Evolutionary conservation across 2,329 filamentous ascomycete genomes (phyloP), one percentile per base, ranked within the genome.

Genomic region (Xylariaceae sp.): DNA sequence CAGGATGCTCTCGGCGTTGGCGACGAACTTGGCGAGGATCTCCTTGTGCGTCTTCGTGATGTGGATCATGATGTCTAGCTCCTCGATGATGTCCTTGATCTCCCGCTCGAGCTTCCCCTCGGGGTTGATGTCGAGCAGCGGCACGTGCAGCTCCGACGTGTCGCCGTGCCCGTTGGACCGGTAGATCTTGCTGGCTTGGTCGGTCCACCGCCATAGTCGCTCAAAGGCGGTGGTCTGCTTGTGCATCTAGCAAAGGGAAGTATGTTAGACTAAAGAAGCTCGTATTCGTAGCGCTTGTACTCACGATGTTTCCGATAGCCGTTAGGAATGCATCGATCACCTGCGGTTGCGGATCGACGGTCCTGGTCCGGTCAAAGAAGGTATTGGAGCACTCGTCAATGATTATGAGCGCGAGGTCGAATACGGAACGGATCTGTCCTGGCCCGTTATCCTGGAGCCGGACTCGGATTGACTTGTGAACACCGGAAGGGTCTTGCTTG

Each of bases 71-170:
- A 81, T 81, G 7, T 76, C 73, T 0, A 81, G 69, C 56, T 81
- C 78, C 14, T 80, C 78, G 1, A 76, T 62, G 20, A 81, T 78
- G 42, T 81, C 78, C 47, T 78, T 76, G 9, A 77, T 74, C 48
- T 81, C 78, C 0, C 69, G 65, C 29, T 78, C 73, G 0, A 81
- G 65, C 19, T 72, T 68, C 0, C 74, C 75, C 56, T 80, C 77
- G 1, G 71, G 70, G 2, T 73, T 74, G 20, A 80, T 79, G 50
- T 78, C 71, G 1, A 79, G 69, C 0, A 76, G 65, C 0, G 64
- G 47, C 47, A 70, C 59, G 48, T 74, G 65, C 0, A 69, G 60
- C 0, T 65, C 62, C 1, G 64, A 63, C 6, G 60, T 59, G 29
- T 69, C 52, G 14, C 55, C 47, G 54, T 63, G 51, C 16, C 59